Conservation (phyloP, 2,329 filamentous ascomycete species). For the Akanthomyces dipterigenus region DNA sequence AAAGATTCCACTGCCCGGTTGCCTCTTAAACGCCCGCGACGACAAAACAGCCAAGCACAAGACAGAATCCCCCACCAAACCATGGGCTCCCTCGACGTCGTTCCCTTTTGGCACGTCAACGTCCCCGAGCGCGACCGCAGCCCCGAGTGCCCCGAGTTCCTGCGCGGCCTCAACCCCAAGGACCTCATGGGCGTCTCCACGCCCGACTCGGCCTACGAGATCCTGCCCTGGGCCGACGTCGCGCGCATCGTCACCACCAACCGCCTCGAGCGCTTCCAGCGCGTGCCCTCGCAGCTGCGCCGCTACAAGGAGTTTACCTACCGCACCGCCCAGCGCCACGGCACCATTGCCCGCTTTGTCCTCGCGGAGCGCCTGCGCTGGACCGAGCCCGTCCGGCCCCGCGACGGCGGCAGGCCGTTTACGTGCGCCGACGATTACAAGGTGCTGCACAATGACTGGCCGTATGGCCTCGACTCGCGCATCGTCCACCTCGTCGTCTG, state of each 20-base stretch:
- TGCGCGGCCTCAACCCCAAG: constrained; percentile 57
- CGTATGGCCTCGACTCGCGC: constrained; percentile 71
- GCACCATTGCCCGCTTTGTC: constrained; percentile 73
- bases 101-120: constrained; percentile 80
- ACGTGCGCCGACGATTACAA: constrained; percentile 52
- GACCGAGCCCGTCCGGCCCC: constrained; percentile 38
- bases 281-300: constrained; percentile 70
- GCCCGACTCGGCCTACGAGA: constrained; percentile 57
- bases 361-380: constrained; percentile 64
- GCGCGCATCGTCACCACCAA: constrained; percentile 56
- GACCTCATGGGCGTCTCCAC: constrained; percentile 64
- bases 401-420: constrained; percentile 32
- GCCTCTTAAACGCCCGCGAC: too few species aligned
- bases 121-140: constrained; percentile 57
- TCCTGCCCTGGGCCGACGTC: constrained; percentile 65
- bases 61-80: not conserved
- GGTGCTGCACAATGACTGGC: constrained; percentile 87
- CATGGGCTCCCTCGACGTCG: constrained; percentile 30
- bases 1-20: not conserved
- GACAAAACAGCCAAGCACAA: too few species aligned
- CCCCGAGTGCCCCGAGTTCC: constrained; percentile 62
- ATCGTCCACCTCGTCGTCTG: constrained; percentile 87
- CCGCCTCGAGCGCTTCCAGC: constrained; percentile 68
- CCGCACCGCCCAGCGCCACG: constrained; percentile 58
- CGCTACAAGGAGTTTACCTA: constrained; percentile 67